Conservation (phyloP, 2,329 filamentous ascomycete species). For the Verticillium longisporum region DNA sequence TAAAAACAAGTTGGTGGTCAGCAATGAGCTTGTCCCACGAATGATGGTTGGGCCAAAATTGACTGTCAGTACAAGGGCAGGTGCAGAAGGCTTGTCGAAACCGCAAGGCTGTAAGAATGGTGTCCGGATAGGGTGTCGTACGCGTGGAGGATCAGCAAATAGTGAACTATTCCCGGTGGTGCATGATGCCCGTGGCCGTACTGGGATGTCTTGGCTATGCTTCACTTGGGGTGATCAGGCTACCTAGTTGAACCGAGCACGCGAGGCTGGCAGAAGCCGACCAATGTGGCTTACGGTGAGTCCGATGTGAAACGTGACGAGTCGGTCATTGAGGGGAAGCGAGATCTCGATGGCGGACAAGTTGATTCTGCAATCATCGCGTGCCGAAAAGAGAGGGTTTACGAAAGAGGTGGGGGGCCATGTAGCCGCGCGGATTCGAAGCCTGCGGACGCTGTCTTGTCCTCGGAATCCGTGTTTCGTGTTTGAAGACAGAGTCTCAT, state of each 20-base stretch:
- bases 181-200: background rate
- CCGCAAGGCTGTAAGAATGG: background rate
- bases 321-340: background rate
- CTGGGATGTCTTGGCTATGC: background rate
- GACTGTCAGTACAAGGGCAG: background rate
- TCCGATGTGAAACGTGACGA: background rate
- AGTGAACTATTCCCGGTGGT: background rate
- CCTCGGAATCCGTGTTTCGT: no score
- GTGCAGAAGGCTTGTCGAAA: background rate
- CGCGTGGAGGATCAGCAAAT: background rate
- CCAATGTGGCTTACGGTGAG: background rate
- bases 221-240: background rate
- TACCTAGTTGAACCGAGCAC: background rate
- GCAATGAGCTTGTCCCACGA: background rate
- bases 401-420: background rate
- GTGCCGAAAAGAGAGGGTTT: slow-evolving; percentile 4
- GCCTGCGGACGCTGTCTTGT: background rate
- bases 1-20: background rate
- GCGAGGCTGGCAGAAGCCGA: background rate
- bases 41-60: background rate
- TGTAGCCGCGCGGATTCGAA: background rate
- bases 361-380: background rate
- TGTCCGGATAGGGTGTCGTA: background rate
- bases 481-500: no score
- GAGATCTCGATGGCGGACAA: background rate